phyloP scores from a whole-genome alignment of 352 stramenopile species.

The Pythium chondricola region DNA sequence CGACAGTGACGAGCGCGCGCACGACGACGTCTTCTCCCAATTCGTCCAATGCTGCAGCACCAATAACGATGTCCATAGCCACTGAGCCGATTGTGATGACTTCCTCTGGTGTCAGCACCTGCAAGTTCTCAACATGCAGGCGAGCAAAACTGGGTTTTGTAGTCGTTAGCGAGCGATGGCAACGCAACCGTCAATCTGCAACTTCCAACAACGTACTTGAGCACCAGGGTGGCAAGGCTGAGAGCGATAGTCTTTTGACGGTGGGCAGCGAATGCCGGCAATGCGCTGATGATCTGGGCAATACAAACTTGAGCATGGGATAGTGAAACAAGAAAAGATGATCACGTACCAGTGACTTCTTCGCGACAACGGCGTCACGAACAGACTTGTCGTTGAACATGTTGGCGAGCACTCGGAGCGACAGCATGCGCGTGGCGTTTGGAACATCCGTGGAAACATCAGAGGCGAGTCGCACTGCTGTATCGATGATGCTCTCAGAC shows the following conservation, averaged over 20 bases:
- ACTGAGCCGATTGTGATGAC: conserved; percentile 40
- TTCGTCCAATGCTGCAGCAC: conserved; percentile 42
- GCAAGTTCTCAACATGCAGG: conserved; percentile 23
- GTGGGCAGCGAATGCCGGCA: conserved; percentile 38
- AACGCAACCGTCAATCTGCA: too few relatives aligned
- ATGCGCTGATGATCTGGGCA: conserved; percentile 31
- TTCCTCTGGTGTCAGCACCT: conserved; percentile 38
- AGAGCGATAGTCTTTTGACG: conserved; percentile 62
- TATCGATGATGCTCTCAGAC: conserved; percentile 27
- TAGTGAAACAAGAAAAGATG: background rate
- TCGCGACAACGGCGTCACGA: conserved; percentile 36
- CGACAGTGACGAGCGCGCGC: conserved; percentile 56
- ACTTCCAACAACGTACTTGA: conserved; percentile 46
- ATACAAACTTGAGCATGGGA: background rate
- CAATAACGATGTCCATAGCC: conserved; percentile 44
- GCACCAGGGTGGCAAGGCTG: conserved; percentile 58
- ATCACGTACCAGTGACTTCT: conserved; percentile 40
- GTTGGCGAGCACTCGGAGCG: conserved; percentile 69
- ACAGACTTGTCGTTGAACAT: conserved; percentile 56
- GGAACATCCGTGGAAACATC: conserved; percentile 29
- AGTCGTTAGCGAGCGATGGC: too few relatives aligned
- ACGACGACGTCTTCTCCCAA: conserved; percentile 76
- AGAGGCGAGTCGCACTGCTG: conserved; percentile 29
- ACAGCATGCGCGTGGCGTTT: conserved; percentile 64
- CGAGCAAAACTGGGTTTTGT: conserved; percentile 53